Percentiles rank a stretch among this genome's conserved stretches.
These are phyloP conservation scores for Sporothrix sp. DNA, from an alignment of 2,329 filamentous ascomycete genomes.

Conservation along the genomic window DNA sequence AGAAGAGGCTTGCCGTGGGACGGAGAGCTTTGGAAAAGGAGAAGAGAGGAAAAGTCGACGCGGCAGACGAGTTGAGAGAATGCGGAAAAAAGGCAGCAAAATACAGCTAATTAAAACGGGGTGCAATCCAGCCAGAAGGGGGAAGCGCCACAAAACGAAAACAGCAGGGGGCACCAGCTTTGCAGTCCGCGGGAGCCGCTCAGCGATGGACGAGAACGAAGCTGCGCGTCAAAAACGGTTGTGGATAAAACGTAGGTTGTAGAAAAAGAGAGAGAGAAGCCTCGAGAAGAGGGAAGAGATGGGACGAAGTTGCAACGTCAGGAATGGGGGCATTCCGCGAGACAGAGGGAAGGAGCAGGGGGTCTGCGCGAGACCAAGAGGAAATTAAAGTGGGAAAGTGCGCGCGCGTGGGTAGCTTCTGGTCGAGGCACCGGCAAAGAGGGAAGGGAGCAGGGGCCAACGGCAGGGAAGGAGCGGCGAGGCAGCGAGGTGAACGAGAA, in stretches of 20 bases:
- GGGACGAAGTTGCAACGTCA: background rate
- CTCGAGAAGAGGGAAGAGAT: too few relatives aligned
- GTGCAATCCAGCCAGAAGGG: constrained; percentile 4
- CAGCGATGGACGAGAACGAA: too few relatives aligned
- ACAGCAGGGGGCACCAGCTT: constrained; percentile 3
- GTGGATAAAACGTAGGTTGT: too few relatives aligned
- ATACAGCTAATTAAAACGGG: constrained; percentile 9
- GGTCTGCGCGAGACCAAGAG: constrained; percentile 2
- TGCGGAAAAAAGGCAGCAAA: constrained; percentile 5
- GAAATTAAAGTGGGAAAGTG: constrained; percentile 15
- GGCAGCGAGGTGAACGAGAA: background rate
- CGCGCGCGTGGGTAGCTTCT: constrained; percentile 2
- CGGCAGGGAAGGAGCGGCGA: constrained; percentile 4
- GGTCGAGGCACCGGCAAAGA: constrained; percentile 1
- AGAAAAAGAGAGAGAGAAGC: background rate
- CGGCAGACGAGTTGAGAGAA: background rate
- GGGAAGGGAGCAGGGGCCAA: constrained; percentile 2
- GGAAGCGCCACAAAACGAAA: constrained; percentile 9
- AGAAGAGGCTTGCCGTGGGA: background rate
- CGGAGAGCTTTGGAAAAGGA: constrained; percentile 2
- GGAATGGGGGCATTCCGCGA: background rate
- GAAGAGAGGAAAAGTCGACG: constrained; percentile 1
- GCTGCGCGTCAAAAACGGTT: too few relatives aligned
- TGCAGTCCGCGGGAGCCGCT: background rate
- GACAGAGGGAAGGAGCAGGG: constrained; percentile 8